A percentile compares a stretch with the other conserved stretches of the same genome.
These are phyloP conservation scores for Eimeria acervulina DNA, from an alignment of 169 alveolate species.

Conservation along the genomic window DNA sequence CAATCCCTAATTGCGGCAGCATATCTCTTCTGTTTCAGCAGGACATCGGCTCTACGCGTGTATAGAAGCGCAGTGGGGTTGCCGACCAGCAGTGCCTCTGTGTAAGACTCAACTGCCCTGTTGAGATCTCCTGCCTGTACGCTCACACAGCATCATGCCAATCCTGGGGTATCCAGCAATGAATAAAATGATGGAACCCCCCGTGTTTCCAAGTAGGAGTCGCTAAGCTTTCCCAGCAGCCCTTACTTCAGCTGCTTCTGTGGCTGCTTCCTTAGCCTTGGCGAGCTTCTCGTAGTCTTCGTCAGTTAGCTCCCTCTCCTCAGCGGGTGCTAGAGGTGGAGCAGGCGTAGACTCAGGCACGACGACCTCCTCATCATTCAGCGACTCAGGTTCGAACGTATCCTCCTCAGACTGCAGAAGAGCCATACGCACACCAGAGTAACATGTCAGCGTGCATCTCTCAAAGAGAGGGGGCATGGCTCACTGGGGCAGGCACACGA, in stretches of 20 bases:
- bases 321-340: constrained; percentile 88
- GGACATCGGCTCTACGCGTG: constrained; percentile 88
- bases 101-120: constrained; percentile 85
- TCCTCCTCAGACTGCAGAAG: constrained; percentile 83
- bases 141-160: not conserved
- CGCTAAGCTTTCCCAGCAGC: too few species aligned
- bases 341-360: constrained; percentile 85
- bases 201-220: too few species aligned
- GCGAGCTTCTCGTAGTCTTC: constrained; percentile 85
- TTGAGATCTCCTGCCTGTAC: constrained; percentile 83
- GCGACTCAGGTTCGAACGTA: constrained; percentile 83
- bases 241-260: constrained; percentile 79
- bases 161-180: not conserved
- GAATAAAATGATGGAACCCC: not conserved
- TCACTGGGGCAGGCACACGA: too few species aligned
- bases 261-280: constrained; percentile 87
- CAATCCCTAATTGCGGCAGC: constrained; percentile 89
- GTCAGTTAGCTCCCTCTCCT: constrained; percentile 88
- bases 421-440: not conserved
- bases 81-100: constrained; percentile 85
- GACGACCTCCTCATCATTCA: constrained; percentile 85
- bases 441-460: not conserved
- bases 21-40: constrained; percentile 85
- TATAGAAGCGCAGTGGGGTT: constrained; percentile 90
- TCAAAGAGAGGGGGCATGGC: too few species aligned